Percentiles rank a stretch among this genome's conserved stretches.
Conservation (phyloP, 257 asterid species). For the Marsdenia floribunda region DNA sequence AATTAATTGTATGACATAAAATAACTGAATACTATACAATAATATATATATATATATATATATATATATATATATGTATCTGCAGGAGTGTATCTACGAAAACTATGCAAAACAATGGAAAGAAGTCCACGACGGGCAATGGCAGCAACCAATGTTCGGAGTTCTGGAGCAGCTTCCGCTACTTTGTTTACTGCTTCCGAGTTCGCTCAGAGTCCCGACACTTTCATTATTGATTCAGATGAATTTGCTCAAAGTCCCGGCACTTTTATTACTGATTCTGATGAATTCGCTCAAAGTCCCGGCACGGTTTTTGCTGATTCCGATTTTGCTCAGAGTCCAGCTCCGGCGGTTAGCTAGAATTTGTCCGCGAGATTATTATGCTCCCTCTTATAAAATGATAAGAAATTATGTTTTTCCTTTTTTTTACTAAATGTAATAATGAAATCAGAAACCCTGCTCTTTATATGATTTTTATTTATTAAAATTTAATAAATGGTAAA, state of each 20-base stretch:
- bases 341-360: background rate
- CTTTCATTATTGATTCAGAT: no score
- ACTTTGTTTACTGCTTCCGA: background rate
- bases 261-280: background rate
- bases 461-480: no score
- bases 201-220: background rate
- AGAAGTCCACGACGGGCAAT: background rate
- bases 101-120: background rate
- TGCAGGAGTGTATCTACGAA: background rate
- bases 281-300: background rate
- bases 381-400: no score
- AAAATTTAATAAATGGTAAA: no score
- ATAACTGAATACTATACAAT: no score
- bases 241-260: background rate
- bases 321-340: background rate
- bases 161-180: background rate
- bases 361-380: no score
- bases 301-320: background rate
- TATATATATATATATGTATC: no score
- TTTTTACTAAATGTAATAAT: no score
- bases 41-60: no score
- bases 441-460: no score
- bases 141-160: background rate
- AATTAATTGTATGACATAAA: no score
- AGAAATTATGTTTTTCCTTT: no score